Evolutionary conservation across 2,329 filamentous ascomycete species (phyloP).

Genomic region (Nannizziopsis arthrosporioides): DNA sequence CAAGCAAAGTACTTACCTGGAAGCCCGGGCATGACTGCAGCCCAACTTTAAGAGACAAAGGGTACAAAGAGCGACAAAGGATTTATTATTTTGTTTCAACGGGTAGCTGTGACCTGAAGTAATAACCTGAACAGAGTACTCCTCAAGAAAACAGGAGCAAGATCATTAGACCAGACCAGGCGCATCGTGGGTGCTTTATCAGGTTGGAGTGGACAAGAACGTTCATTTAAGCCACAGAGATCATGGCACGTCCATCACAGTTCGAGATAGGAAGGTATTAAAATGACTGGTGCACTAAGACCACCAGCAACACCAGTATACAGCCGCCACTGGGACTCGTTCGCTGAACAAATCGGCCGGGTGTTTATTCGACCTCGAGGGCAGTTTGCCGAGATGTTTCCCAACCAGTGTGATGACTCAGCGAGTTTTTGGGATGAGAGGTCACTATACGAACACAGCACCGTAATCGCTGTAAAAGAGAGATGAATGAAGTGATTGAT

Average conservation of each 20-base stretch:
- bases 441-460: too few species aligned
- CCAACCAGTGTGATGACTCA: too few species aligned
- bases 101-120: neutral
- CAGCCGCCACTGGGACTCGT: too few species aligned
- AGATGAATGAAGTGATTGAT: too few species aligned
- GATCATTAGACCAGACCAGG: neutral
- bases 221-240: neutral
- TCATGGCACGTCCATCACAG: neutral
- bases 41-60: neutral
- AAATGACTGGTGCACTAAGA: too few species aligned
- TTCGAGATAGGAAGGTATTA: too few species aligned
- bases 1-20: conserved; percentile 10
- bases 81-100: neutral
- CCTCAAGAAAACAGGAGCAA: conserved; percentile 5
- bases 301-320: too few species aligned
- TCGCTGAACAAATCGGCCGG: too few species aligned
- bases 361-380: too few species aligned
- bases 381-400: too few species aligned
- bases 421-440: too few species aligned
- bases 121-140: neutral
- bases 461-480: too few species aligned
- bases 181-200: conserved; percentile 2
- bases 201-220: neutral
- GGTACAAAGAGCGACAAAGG: neutral
- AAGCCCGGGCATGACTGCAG: conserved; percentile 13